A percentile compares a stretch with the other conserved stretches of the same genome.
These are phyloP conservation scores for Stagonosporopsis vannaccii DNA, from an alignment of 2,329 filamentous ascomycete genomes.

Conservation along the genomic window DNA sequence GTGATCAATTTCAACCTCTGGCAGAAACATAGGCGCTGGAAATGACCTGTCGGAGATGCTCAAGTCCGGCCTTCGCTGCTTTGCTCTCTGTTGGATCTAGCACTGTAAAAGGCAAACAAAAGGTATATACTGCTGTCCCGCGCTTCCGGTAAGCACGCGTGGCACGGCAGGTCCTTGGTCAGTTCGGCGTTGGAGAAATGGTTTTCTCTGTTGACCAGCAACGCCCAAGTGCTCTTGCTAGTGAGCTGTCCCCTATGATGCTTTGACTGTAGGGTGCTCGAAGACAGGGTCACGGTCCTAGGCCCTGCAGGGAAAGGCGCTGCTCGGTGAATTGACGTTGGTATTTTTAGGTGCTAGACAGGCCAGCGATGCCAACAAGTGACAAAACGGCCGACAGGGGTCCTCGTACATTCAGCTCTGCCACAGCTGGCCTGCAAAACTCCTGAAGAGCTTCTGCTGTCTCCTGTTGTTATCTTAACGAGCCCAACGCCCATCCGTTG, in stretches of 20 bases:
- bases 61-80: slow-evolving; percentile 1
- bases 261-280: slow-evolving; percentile 16
- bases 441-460: slow-evolving; percentile 21
- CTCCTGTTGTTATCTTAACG: slow-evolving; percentile 12
- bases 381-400: slow-evolving; percentile 22
- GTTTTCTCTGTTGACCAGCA: slow-evolving; percentile 7
- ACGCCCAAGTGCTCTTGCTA: slow-evolving; percentile 5
- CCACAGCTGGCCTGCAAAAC: slow-evolving; percentile 28
- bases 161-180: slow-evolving; percentile 8
- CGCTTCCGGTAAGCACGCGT: not conserved
- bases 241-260: slow-evolving; percentile 19
- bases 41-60: slow-evolving; percentile 7
- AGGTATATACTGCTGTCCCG: not conserved
- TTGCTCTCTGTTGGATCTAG: not conserved
- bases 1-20: slow-evolving; percentile 14
- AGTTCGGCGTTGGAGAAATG: slow-evolving; percentile 2
- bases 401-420: slow-evolving; percentile 31
- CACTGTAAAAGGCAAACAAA: slow-evolving; percentile 11
- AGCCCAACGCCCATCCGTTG: slow-evolving; percentile 17
- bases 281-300: slow-evolving; percentile 16
- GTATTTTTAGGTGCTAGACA: slow-evolving; percentile 32
- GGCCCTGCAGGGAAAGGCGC: slow-evolving; percentile 21
- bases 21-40: slow-evolving; percentile 8
- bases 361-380: slow-evolving; percentile 22
- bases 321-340: slow-evolving; percentile 23